Evolutionary conservation across 805 yeast species (phyloP).

Genomic region (Cyberlindnera petersonii): DNA sequence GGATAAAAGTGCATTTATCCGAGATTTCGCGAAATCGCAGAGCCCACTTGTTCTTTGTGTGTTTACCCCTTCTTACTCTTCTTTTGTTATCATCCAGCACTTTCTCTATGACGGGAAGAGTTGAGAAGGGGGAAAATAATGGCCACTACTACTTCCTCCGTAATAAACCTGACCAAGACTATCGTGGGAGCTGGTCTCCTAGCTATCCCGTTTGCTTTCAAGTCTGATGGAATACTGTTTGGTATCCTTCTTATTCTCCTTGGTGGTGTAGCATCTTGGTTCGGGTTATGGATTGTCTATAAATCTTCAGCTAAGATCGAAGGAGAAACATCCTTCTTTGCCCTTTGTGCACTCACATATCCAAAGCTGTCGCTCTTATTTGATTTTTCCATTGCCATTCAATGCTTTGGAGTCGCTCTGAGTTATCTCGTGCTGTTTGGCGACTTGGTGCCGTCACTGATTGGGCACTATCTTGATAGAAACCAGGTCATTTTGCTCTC

Average conservation of each 20-base stretch:
- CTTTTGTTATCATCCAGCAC: not conserved
- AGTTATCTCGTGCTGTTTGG: constrained; percentile 72
- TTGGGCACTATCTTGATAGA: constrained; percentile 39
- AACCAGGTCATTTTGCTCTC: constrained; percentile 45
- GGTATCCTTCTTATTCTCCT: constrained; percentile 53
- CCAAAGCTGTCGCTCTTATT: constrained; percentile 68
- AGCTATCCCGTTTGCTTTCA: constrained; percentile 71
- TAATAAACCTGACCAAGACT: constrained; percentile 67
- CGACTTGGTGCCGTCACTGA: constrained; percentile 64
- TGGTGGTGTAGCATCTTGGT: constrained; percentile 64
- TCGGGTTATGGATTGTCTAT: constrained; percentile 62
- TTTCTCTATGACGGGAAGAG: not conserved
- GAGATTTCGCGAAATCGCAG: not conserved
- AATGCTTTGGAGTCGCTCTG: constrained; percentile 76
- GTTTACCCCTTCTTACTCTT: not conserved
- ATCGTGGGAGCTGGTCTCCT: constrained; percentile 78
- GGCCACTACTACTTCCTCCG: constrained; percentile 44
- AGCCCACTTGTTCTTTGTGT: not conserved
- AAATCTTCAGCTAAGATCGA: constrained; percentile 53
- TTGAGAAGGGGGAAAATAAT: constrained; percentile 3
- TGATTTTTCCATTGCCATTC: constrained; percentile 69
- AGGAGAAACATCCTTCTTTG: constrained; percentile 63
- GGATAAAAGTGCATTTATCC: no score
- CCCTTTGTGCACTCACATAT: constrained; percentile 65
- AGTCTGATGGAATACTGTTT: constrained; percentile 58